phyloP scores from a whole-genome alignment of 164 flowering plant species.

The Malania oleifera region DNA sequence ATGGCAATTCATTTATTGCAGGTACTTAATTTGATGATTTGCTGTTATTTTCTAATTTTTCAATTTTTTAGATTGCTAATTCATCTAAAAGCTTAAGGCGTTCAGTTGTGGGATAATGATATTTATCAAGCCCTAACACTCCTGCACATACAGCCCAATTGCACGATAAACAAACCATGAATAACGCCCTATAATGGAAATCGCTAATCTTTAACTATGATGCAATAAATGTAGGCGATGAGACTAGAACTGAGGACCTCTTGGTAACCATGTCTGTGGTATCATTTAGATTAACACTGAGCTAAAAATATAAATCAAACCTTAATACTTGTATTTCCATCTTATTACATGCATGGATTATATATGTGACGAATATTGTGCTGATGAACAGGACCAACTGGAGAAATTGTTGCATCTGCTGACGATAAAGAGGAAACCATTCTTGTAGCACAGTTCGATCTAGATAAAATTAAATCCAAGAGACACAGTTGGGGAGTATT shows the following conservation, averaged over 20 bases:
- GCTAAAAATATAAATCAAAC: no score
- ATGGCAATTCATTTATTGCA: slow-evolving; percentile 94
- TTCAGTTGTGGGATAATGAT: no score
- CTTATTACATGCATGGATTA: neutral
- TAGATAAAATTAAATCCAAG: slow-evolving; percentile 73
- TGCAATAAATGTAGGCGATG: no score
- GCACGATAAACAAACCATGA: no score
- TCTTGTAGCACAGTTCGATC: slow-evolving; percentile 74
- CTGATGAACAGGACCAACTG: slow-evolving; percentile 68
- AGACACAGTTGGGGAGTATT: slow-evolving; percentile 88
- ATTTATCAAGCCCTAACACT: no score
- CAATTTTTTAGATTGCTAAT: neutral
- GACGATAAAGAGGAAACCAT: slow-evolving; percentile 78
- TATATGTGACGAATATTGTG: neutral
- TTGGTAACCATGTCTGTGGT: no score
- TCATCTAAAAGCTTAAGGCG: no score
- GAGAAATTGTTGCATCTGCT: slow-evolving; percentile 78
- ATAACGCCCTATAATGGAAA: no score
- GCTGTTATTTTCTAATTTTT: neutral
- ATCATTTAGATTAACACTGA: no score
- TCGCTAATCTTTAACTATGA: no score
- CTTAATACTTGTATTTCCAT: neutral
- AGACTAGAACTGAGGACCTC: no score
- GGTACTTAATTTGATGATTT: slow-evolving; percentile 33
- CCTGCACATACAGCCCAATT: no score